A percentile compares a stretch with the other conserved stretches of the same genome.
phyloP scores from a whole-genome alignment of 2,329 filamentous ascomycete genomes.

The Nemania abortiva region DNA sequence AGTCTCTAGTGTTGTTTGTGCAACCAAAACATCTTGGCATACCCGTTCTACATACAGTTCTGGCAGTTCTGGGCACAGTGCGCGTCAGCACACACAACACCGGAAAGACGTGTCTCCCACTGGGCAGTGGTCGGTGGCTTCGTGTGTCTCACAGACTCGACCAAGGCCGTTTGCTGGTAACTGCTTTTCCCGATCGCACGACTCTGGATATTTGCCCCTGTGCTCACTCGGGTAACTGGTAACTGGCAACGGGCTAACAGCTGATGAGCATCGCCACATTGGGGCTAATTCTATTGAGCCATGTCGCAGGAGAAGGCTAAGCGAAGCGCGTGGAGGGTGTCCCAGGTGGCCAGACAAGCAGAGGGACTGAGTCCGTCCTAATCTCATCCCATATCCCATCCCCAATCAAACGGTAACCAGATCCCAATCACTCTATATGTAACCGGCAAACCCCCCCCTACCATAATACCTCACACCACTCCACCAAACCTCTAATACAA shows the following conservation, averaged over 20 bases:
- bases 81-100: not conserved
- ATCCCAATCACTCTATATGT: no score
- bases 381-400: no score
- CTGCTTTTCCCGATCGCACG: constrained; percentile 17
- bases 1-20: not conserved
- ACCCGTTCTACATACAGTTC: no score
- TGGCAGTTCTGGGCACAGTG: no score
- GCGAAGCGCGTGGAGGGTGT: not conserved
- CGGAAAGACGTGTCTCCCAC: not conserved
- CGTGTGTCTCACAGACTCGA: constrained; percentile 12
- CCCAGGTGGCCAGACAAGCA: no score
- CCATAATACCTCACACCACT: no score
- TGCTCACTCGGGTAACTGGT: constrained; percentile 2
- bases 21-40: constrained; percentile 3
- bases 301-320: constrained; percentile 2
- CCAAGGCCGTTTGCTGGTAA: not conserved
- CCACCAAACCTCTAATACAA: no score
- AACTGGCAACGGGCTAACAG: not conserved
- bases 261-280: not conserved
- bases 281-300: not conserved
- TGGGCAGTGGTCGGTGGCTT: constrained; percentile 1
- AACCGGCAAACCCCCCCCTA: no score
- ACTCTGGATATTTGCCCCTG: constrained; percentile 21
- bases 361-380: no score
- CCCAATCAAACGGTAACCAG: no score